phyloP scores from a whole-genome alignment of 192 early-diverging fungal species.

The Umbelopsis sp. region DNA sequence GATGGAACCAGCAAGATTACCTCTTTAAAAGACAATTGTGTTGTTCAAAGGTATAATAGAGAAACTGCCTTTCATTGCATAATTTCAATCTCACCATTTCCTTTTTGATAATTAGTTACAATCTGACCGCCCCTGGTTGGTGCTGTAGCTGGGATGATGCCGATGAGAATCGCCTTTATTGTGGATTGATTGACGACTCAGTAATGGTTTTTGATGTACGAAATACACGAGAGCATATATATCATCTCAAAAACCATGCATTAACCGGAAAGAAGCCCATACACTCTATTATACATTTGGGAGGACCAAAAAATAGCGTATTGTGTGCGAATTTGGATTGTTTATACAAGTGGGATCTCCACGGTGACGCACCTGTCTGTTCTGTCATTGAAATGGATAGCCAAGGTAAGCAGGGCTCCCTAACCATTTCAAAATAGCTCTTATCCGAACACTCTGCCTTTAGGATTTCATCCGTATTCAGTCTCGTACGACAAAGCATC shows the following conservation, averaged over 20 bases:
- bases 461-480: conserved; percentile 7
- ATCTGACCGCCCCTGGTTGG: conserved; percentile 20
- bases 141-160: conserved; percentile 20
- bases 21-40: conserved; percentile 22
- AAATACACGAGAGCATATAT: conserved; percentile 18
- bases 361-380: not conserved
- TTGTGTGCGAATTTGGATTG: conserved; percentile 8
- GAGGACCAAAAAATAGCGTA: not conserved
- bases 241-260: not conserved
- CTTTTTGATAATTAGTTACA: not conserved
- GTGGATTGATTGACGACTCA: conserved; percentile 23
- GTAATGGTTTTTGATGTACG: conserved; percentile 25
- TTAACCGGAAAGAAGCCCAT: not conserved
- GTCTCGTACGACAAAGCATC: not conserved
- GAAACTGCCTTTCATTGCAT: not conserved
- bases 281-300: conserved; percentile 1
- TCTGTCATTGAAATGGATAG: not conserved
- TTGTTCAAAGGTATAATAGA: conserved; percentile 18
- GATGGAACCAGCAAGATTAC: conserved; percentile 27
- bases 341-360: not conserved
- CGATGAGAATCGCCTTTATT: conserved; percentile 25
- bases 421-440: not conserved
- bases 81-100: no score
- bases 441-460: not conserved
- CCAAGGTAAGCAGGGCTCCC: not conserved